A percentile compares a stretch with the other conserved stretches of the same genome.
Evolutionary conservation across 805 yeast species (phyloP).

Genomic region (Yarrowia sp.): DNA sequence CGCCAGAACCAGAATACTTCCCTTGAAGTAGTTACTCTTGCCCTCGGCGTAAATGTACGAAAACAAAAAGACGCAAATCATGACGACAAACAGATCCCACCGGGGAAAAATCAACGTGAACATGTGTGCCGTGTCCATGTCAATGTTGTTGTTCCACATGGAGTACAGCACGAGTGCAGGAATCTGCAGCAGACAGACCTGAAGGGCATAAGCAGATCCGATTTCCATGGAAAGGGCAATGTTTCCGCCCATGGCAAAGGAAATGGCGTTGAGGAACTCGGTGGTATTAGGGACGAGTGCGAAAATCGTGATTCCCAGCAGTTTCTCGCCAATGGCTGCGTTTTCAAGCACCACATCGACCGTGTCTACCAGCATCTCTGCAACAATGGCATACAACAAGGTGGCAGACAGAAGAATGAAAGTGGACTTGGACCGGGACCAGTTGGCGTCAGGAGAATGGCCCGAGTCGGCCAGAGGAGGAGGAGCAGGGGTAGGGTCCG

Average conservation of each 20-base stretch:
- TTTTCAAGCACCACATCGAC: conserved; percentile 80
- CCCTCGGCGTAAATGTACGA: conserved; percentile 96
- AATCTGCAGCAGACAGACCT: conserved; percentile 88
- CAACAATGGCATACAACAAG: conserved; percentile 82
- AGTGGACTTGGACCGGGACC: conserved; percentile 85
- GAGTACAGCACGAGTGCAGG: conserved; percentile 85
- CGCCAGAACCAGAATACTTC: conserved; percentile 76
- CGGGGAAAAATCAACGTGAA: conserved; percentile 87
- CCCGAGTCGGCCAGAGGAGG: neutral
- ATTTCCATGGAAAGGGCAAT: conserved; percentile 97
- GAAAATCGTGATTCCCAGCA: conserved; percentile 88
- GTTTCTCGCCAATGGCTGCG: conserved; percentile 83
- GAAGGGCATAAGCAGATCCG: conserved; percentile 95
- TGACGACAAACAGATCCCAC: conserved; percentile 88
- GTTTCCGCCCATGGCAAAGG: conserved; percentile 93
- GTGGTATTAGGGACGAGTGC: conserved; percentile 97
- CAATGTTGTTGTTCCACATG: conserved; percentile 40
- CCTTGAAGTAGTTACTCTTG: conserved; percentile 92
- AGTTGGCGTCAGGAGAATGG: conserved; percentile 68
- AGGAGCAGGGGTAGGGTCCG: neutral
- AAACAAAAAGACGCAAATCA: conserved; percentile 82
- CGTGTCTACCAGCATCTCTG: conserved; percentile 88
- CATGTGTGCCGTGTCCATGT: conserved; percentile 33
- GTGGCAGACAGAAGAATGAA: conserved; percentile 82
- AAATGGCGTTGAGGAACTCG: conserved; percentile 92